These are phyloP conservation scores for Cenchrus purpureus DNA, from an alignment of 176 grass and related monocot genomes.

Conservation along the genomic window DNA sequence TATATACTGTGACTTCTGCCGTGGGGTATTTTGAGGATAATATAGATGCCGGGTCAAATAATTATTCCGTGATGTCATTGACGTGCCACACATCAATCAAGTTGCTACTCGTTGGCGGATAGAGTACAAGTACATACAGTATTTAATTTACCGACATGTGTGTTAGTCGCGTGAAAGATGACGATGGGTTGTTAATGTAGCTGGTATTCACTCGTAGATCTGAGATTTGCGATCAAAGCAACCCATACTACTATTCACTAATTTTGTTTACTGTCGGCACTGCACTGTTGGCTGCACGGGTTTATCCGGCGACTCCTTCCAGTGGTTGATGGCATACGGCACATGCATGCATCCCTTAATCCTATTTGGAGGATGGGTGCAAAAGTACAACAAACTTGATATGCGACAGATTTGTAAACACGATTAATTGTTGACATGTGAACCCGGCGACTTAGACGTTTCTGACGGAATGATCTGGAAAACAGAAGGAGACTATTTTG, in stretches of 20 bases:
- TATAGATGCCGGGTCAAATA: no score
- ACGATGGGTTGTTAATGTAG: not conserved
- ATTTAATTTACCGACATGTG: no score
- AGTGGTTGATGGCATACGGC: slow-evolving; percentile 20
- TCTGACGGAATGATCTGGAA: slow-evolving; percentile 31
- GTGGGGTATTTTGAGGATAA: no score
- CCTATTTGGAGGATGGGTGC: not conserved
- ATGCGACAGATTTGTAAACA: slow-evolving; percentile 32
- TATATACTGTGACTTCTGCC: no score
- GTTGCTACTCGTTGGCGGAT: no score
- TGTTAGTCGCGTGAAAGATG: not conserved
- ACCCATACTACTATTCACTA: not conserved
- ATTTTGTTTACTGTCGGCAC: not conserved
- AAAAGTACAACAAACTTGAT: slow-evolving; percentile 35
- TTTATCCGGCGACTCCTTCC: not conserved
- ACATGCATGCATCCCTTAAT: not conserved
- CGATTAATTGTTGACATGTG: slow-evolving; percentile 46
- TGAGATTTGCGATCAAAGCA: not conserved
- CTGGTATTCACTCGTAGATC: no score
- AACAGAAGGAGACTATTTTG: not conserved
- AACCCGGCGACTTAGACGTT: slow-evolving; percentile 35
- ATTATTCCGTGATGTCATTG: no score
- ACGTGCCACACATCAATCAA: no score
- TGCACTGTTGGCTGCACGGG: not conserved
- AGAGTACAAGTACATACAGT: no score